Evolutionary conservation across 73 alveolate genomes (phyloP).

Genomic region (Symbiodinium natans): DNA sequence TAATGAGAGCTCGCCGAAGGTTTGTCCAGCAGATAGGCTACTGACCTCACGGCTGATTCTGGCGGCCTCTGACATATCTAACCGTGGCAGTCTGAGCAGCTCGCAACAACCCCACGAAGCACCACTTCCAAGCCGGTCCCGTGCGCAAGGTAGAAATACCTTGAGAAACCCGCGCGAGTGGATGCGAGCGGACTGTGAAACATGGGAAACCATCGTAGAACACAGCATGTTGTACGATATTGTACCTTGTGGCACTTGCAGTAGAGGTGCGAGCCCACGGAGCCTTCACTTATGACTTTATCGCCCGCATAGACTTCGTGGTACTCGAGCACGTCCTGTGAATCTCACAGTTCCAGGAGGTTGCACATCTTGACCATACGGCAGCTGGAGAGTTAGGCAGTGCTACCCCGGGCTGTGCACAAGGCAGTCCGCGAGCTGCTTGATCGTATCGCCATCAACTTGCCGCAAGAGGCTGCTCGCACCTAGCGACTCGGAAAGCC

Average conservation of each 20-base stretch:
- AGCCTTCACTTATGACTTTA: conserved; percentile 40
- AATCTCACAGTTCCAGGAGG: neutral
- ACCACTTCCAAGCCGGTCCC: conserved; percentile 56
- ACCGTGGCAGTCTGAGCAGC: neutral
- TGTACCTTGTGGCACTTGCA: neutral
- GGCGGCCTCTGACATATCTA: neutral
- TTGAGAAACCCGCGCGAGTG: neutral
- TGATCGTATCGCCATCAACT: conserved; percentile 1
- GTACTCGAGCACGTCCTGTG: conserved; percentile 71
- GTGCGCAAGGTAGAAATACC: conserved; percentile 59
- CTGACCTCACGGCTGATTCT: conserved; percentile 38
- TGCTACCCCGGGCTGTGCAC: neutral
- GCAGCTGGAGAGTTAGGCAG: neutral
- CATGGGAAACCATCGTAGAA: neutral
- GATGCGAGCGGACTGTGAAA: neutral
- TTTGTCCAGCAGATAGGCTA: conserved; percentile 55
- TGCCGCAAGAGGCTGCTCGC: conserved; percentile 83
- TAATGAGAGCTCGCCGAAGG: conserved; percentile 64
- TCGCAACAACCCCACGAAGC: conserved; percentile 53
- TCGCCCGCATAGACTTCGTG: conserved; percentile 59
- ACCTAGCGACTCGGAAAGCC: neutral
- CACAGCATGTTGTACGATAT: no score
- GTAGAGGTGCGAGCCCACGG: conserved; percentile 31
- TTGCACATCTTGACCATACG: neutral
- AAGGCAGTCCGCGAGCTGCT: conserved; percentile 44